Evolutionary conservation across 2,329 filamentous ascomycete genomes (phyloP).

Genomic region (Canariomyces notabilis): DNA sequence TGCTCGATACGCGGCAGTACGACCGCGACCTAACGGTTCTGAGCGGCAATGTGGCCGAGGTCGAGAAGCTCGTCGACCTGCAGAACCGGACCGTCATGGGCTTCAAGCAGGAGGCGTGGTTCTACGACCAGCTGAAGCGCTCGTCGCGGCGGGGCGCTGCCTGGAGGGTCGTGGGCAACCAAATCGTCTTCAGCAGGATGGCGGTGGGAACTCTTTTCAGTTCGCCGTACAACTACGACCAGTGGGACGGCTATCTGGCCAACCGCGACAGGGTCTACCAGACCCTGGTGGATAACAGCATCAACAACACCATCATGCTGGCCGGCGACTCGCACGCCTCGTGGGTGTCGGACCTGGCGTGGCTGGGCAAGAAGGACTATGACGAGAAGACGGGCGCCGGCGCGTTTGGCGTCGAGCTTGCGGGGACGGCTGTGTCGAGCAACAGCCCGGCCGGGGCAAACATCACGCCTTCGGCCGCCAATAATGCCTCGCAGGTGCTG

Average conservation of each 20-base stretch:
- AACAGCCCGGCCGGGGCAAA: conserved; percentile 55
- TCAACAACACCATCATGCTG: conserved; percentile 68
- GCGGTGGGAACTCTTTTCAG: conserved; percentile 26
- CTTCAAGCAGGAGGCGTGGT: conserved; percentile 67
- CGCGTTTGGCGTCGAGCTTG: conserved; percentile 58
- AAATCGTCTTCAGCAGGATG: conserved; percentile 56
- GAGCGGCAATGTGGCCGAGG: conserved; percentile 53
- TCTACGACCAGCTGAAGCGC: conserved; percentile 54
- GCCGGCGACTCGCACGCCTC: conserved; percentile 65
- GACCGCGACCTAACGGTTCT: conserved; percentile 58
- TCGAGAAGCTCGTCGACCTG: conserved; percentile 54
- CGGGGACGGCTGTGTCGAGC: conserved; percentile 61
- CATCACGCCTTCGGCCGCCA: conserved; percentile 48
- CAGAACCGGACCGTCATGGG: conserved; percentile 61
- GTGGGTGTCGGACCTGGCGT: conserved; percentile 57
- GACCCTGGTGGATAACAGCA: conserved; percentile 61
- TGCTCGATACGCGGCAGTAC: conserved; percentile 66
- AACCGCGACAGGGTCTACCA: conserved; percentile 68
- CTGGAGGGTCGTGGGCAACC: conserved; percentile 68
- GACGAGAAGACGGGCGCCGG: conserved; percentile 48
- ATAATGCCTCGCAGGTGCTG: conserved; percentile 41
- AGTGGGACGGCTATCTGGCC: conserved; percentile 59
- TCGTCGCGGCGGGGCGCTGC: conserved; percentile 60
- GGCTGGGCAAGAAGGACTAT: conserved; percentile 51
- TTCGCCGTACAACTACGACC: conserved; percentile 27